These are phyloP conservation scores for Candida sonorensis DNA, from an alignment of 805 yeast genomes.

Conservation along the genomic window DNA sequence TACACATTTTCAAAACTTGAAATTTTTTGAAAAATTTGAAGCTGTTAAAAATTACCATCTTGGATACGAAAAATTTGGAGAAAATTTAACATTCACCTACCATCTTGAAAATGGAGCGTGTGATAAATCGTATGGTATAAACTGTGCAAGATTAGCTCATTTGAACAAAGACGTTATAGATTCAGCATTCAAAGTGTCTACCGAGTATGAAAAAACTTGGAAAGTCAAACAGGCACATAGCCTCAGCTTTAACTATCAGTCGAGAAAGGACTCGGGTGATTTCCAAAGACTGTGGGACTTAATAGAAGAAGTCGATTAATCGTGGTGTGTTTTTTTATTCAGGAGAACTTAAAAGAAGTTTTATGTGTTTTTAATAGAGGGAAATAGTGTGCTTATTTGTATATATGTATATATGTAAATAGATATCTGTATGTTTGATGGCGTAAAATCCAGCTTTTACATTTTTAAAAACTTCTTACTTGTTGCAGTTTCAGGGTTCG, in stretches of 20 bases:
- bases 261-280: too few species aligned
- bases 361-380: too few species aligned
- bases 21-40: slow-evolving; percentile 37
- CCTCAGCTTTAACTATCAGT: too few species aligned
- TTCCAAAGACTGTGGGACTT: slow-evolving; percentile 18
- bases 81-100: slow-evolving; percentile 46
- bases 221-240: slow-evolving; percentile 11
- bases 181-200: slow-evolving; percentile 35
- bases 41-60: slow-evolving; percentile 59
- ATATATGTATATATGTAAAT: background rate
- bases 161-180: slow-evolving; percentile 41
- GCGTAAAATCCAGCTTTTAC: slow-evolving; percentile 7
- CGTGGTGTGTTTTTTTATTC: background rate
- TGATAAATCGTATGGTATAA: slow-evolving; percentile 70
- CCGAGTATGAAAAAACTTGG: slow-evolving; percentile 15
- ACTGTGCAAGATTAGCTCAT: slow-evolving; percentile 75
- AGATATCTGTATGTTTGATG: background rate
- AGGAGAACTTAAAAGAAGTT: too few species aligned
- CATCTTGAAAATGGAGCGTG: slow-evolving; percentile 43
- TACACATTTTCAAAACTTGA: slow-evolving; percentile 74
- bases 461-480: slow-evolving; percentile 24
- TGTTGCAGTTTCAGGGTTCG: slow-evolving; percentile 27
- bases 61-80: slow-evolving; percentile 42
- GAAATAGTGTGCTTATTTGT: too few species aligned
- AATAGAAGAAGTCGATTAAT: slow-evolving; percentile 14